Evolutionary conservation across 2,329 filamentous ascomycete genomes (phyloP), one percentile per base, ranked within the genome.

Genomic region (Colletotrichum sansevieriae): DNA sequence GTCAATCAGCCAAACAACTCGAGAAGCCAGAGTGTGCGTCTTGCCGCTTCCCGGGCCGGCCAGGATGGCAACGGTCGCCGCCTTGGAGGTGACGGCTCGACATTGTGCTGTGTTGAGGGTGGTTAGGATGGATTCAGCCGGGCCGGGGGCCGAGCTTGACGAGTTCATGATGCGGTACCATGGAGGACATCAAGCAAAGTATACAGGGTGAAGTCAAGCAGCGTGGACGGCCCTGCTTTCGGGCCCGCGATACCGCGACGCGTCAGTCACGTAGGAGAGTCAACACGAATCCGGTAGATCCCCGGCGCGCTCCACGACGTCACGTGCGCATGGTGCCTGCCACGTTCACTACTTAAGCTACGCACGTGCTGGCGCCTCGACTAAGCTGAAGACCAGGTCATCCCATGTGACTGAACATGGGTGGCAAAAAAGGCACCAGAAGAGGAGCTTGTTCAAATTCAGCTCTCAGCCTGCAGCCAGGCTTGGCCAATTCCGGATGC

Each of bases 1-100:
- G 58, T 91, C 88, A 62, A 98, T 87, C 35, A 98, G 88, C 85
- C 95, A 97, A 74, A 95, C 95, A 66, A 98, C 94, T 71, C 96
- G 92, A 51, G 95, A 93, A 0, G 95, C 97, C 62, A 99, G 85
- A 0, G 96, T 98, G 79, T 98, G 97, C 13, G 95, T 99, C 81
- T 99, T 98, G 20, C 96, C 95, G 70, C 88, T 91, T 18, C 90
- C 90, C 3, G 88, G 90, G 0, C 89, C 89, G 44, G 90, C 90
- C 49, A 92, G 80, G 64, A 92, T 92, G 56, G 90, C 90, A 18
- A 92, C 86, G 0, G 87, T 89, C 9, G 82, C 73, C 2, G 84
- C 80, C 37, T 78, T 73, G 5, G 87, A 88, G 20, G 82, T 85
- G 37, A 89, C 87, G 3, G 87, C 87, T 10, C 82, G 84, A 29